These are phyloP conservation scores for Triticum turgidum DNA, from an alignment of 176 grass and related monocot species.

Conservation along the genomic window DNA sequence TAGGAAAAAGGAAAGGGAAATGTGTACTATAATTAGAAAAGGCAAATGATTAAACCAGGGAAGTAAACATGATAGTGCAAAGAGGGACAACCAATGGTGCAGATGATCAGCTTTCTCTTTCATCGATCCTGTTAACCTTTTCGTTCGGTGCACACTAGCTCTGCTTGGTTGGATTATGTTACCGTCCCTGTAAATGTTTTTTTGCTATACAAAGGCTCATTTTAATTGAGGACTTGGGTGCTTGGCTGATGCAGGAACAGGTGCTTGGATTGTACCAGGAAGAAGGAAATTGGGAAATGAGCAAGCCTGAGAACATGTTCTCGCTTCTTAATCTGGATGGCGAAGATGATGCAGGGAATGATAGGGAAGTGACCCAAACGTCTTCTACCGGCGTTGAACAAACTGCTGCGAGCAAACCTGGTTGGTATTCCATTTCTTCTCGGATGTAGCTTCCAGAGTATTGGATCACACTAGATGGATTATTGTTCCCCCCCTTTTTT, in stretches of 20 bases:
- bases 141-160: background rate
- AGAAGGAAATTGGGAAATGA: conserved; percentile 12
- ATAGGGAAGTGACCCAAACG: conserved; percentile 1
- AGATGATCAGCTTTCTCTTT: background rate
- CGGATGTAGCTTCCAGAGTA: background rate
- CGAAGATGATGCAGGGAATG: conserved; percentile 36
- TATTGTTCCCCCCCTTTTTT: background rate
- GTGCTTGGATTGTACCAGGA: background rate
- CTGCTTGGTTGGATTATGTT: background rate
- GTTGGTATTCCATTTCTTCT: background rate
- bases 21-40: background rate
- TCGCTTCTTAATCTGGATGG: conserved; percentile 42
- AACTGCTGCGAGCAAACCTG: conserved; percentile 15
- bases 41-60: background rate
- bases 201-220: background rate
- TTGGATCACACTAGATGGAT: background rate
- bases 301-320: conserved; percentile 44
- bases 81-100: background rate
- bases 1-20: too few species aligned
- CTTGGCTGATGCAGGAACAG: background rate
- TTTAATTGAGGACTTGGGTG: background rate
- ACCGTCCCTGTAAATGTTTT: too few species aligned
- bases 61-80: background rate
- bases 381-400: conserved; percentile 4
- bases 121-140: background rate